Evolutionary conservation across 768 basidiomycete species (phyloP), one percentile per base, ranked within the genome.

Genomic region (Russula compacta): DNA sequence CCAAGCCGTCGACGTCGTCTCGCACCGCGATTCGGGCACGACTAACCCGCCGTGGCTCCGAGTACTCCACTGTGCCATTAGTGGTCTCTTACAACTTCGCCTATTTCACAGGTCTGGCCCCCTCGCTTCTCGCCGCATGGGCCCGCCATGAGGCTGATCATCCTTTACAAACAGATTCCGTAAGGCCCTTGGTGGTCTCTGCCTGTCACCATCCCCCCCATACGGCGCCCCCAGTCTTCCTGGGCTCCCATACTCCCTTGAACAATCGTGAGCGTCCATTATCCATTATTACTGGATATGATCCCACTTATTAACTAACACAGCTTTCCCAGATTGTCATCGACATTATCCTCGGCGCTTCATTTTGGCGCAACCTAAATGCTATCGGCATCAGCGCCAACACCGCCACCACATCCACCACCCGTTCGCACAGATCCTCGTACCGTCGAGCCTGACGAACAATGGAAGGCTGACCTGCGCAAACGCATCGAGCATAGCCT

Each of bases 91-190:
- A 63, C 55, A 53, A 39, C 48, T 63, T 33, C 40, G 53, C 53
- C 17, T 40, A 44, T 55, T 32, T 39, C 48, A 12, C 48, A 46
- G 61, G 64, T 63, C 64, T 57, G 58, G 56, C 56, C 64, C 61
- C n/a, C 48, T 63, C 61, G 57, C 56, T 59, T 64, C 63, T 47
- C 49, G 33, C 54, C 63, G 63, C 64, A 64, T 66, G 65, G 54
- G 39, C 59, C 53, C 21, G 64, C 66, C 63, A 65, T 50, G 66
- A 66, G 66, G 66, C 66, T 35, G 66, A 60, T 53, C 65, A 49
- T 33, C 52, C 50, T 19, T 43, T 46, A 29, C 63, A 59, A 47
- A 60, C 63, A 57, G 58, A 46, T 59, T 39, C 11, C 53, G 55
- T 55, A 64, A 57, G 42, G 32, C 49, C 53, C 64, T 43, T 19